Conservation (phyloP, 2,329 filamentous ascomycete species). For the Metarhizium anisopliae region DNA sequence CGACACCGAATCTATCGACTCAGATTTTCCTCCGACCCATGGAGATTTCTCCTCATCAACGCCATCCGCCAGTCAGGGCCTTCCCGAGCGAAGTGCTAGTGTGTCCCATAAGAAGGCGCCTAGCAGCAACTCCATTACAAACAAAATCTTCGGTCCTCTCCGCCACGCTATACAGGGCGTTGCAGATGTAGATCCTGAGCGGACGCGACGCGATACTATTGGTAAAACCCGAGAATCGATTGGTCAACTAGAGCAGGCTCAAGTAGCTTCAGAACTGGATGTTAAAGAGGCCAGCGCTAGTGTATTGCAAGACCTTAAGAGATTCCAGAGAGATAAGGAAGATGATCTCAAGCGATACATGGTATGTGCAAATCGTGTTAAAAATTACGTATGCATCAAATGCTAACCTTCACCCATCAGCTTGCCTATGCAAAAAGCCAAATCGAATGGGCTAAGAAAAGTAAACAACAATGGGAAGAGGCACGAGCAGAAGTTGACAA, state of each 20-base stretch:
- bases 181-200: constrained; percentile 90
- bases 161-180: constrained; percentile 95
- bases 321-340: constrained; percentile 94
- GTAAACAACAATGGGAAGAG: constrained; percentile 86
- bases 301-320: constrained; percentile 79
- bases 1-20: constrained; percentile 86
- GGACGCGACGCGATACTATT: constrained; percentile 84
- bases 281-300: constrained; percentile 87
- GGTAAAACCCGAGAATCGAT: constrained; percentile 91
- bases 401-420: constrained; percentile 36
- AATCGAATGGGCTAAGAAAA: constrained; percentile 87
- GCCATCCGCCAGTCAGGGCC: constrained; percentile 67
- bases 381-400: neutral
- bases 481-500: constrained; percentile 80
- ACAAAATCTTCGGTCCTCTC: constrained; percentile 89
- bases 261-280: constrained; percentile 80
- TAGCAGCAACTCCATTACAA: constrained; percentile 84
- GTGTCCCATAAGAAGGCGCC: constrained; percentile 64
- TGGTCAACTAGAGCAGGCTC: constrained; percentile 77
- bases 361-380: constrained; percentile 49
- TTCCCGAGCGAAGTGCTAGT: constrained; percentile 44
- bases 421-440: constrained; percentile 88
- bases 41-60: constrained; percentile 55
- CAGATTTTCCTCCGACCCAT: constrained; percentile 87
- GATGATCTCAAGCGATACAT: constrained; percentile 90